A percentile compares a stretch with the other conserved stretches of the same genome.
phyloP scores from a whole-genome alignment of 805 yeast genomes.

The Schwanniomyces polymorphus region DNA sequence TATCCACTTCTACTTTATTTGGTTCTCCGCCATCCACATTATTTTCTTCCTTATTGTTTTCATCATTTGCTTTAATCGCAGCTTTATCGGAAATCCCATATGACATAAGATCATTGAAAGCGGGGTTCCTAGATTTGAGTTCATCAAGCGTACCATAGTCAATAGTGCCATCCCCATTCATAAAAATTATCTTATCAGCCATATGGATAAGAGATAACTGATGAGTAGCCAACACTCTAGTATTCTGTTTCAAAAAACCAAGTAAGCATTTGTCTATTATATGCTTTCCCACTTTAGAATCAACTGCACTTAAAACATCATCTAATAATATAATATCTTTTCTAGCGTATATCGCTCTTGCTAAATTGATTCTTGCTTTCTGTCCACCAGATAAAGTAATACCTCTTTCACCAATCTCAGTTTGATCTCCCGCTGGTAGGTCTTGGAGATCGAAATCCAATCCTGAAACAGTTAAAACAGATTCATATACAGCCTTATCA shows the following conservation, averaged over 20 bases:
- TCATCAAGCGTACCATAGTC: conserved; percentile 63
- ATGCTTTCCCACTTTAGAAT: conserved; percentile 82
- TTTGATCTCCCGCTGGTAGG: conserved; percentile 71
- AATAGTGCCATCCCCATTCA: conserved; percentile 63
- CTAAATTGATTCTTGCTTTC: conserved; percentile 77
- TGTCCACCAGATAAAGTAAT: conserved; percentile 86
- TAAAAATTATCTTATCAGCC: conserved; percentile 69
- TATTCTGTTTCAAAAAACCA: conserved; percentile 56
- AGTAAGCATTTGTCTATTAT: conserved; percentile 68
- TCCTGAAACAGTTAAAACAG: conserved; percentile 65
- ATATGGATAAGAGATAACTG: conserved; percentile 68
- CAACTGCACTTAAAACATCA: conserved; percentile 83
- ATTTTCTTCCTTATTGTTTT: background rate
- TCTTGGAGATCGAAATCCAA: conserved; percentile 62
- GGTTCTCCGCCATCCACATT: conserved; percentile 3
- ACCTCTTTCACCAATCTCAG: conserved; percentile 86
- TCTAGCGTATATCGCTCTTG: conserved; percentile 74
- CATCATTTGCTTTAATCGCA: conserved; percentile 4
- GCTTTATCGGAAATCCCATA: conserved; percentile 18
- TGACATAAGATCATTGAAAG: conserved; percentile 39
- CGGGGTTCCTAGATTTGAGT: conserved; percentile 36
- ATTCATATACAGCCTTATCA: conserved; percentile 50
- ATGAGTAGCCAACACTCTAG: conserved; percentile 81
- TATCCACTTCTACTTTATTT: conserved; percentile 8
- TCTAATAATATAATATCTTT: conserved; percentile 70